phyloP scores from a whole-genome alignment of 2,329 filamentous ascomycete genomes.

The Verticillium tricorpus region DNA sequence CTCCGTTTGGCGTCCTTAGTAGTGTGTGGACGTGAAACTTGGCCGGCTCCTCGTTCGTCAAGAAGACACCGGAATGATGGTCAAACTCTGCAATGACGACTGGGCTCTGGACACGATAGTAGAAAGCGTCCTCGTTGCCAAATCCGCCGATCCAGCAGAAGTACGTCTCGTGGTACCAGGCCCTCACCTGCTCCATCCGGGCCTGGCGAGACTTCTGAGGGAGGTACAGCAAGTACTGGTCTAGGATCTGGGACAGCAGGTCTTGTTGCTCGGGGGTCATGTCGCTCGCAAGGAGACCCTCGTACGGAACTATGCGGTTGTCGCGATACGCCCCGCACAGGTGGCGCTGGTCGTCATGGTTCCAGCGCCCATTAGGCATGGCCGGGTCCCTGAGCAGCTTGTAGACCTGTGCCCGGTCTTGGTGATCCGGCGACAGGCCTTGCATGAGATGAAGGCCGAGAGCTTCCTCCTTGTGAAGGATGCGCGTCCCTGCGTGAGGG shows the following conservation, averaged over 20 bases:
- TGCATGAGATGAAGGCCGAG: conserved; percentile 69
- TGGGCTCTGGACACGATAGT: conserved; percentile 73
- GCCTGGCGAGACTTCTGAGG: conserved; percentile 49
- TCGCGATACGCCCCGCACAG: conserved; percentile 74
- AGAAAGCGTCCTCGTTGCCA: conserved; percentile 65
- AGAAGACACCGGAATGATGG: conserved; percentile 73
- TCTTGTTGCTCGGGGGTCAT: conserved; percentile 45
- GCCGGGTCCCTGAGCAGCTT: conserved; percentile 55
- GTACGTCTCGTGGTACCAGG: conserved; percentile 65
- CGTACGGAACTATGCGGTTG: conserved; percentile 70
- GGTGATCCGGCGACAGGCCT: conserved; percentile 40
- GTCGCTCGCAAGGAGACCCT: conserved; percentile 55
- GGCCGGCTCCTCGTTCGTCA: conserved; percentile 67
- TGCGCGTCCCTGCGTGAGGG: conserved; percentile 57
- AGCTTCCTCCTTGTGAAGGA: conserved; percentile 60
- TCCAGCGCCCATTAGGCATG: conserved; percentile 70
- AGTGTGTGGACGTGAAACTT: conserved; percentile 79
- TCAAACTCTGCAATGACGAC: conserved; percentile 75
- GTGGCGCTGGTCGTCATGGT: conserved; percentile 75
- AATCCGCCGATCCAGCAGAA: conserved; percentile 76
- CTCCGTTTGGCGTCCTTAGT: conserved; percentile 66
- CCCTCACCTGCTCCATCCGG: conserved; percentile 49
- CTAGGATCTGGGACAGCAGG: conserved; percentile 53
- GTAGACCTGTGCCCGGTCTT: conserved; percentile 51
- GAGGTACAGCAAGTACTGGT: conserved; percentile 65